Evolutionary conservation across 208 protist species (phyloP), one percentile per base, ranked within the genome.

Genomic region (Trypanosoma lewisi): DNA sequence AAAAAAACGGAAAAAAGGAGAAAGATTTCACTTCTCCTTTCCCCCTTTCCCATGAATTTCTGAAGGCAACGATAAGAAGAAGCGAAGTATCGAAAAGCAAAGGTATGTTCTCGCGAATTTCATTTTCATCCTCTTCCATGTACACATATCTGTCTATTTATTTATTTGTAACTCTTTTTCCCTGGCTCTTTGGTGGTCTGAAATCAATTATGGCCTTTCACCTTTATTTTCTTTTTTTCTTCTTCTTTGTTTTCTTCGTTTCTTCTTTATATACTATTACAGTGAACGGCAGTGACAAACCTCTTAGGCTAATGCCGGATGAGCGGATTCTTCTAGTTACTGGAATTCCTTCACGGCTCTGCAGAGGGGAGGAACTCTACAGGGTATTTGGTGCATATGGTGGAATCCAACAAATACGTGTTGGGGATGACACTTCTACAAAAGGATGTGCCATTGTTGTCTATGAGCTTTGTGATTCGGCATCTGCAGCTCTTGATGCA

Each of bases 391-490:
- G 85, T 42, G 73, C 75, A 44, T 95, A 89, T 58, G 89, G 89
- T 21, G 85, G 78, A 3, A 81, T 95, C 53, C 89, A 89, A 55
- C 85, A 95, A 63, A 72, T 95, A 21, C 80, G 89, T 6, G 67
- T 89, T 12, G 85, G 85, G 0, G 77, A 75, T 48, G 80, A 81
- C 52, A 68, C 64, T 8, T 73, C 85, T 19, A 92, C 89, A 4
- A 90, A 85, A 42, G 83, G 85, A 0, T 95, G 83, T 61, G 84
- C 80, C 44, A 91, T 95, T 75, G 80, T 95, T 30, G 83, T 95
- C 1, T 95, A 95, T 54, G 85, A 95, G 69, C 75, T 83, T 16
- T 95, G 89, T 58, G 89, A 95, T n/a, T 63, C 83, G 2, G 85
- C 89, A 2, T 70, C 72, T 45, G 70, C 75, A 12, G 89, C 89